phyloP scores from a whole-genome alignment of 139 green algal species.

The Yamagishiella unicocca region DNA sequence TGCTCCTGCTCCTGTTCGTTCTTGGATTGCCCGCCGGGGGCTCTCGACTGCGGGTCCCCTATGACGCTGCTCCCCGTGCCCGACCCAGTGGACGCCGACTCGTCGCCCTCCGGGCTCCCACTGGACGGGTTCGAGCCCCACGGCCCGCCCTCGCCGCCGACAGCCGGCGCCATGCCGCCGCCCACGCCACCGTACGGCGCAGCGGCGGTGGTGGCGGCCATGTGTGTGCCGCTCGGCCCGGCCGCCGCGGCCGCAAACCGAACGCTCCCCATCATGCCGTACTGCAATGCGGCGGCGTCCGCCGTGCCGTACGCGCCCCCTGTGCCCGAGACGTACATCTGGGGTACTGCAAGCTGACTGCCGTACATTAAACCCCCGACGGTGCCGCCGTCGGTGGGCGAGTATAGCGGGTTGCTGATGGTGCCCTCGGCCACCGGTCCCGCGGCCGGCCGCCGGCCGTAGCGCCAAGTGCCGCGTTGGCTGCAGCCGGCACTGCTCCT shows the following conservation, averaged over 20 bases:
- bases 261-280: too few species aligned
- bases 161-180: neutral
- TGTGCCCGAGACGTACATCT: neutral
- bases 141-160: neutral
- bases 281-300: neutral
- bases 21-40: neutral
- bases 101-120: neutral
- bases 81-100: neutral
- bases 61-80: neutral
- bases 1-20: neutral
- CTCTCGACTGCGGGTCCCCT: neutral
- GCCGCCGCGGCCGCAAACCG: too few species aligned
- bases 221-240: slow-evolving; percentile 2
- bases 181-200: slow-evolving; percentile 3
- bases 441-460: neutral
- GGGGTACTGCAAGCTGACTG: neutral
- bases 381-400: neutral
- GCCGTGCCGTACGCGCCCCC: neutral
- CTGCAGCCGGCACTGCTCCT: neutral
- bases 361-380: neutral
- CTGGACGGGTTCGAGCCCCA: slow-evolving; percentile 36
- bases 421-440: slow-evolving; percentile 12
- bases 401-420: slow-evolving; percentile 16
- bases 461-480: neutral
- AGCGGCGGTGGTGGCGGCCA: neutral